Evolutionary conservation across 1,139 yeast species (phyloP).

Genomic region (Zygosaccharomyces sapae): DNA sequence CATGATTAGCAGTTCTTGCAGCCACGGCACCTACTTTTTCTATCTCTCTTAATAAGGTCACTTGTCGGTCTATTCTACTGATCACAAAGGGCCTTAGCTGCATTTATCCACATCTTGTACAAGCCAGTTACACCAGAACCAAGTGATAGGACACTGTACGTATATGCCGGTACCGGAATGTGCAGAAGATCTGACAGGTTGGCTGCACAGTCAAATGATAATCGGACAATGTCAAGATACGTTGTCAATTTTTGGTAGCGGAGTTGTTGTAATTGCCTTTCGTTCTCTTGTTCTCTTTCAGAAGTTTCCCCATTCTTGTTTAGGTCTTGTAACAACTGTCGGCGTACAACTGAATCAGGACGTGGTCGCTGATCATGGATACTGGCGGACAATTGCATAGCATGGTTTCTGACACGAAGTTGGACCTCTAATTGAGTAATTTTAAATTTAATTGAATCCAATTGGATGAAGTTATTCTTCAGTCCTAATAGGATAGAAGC

Average conservation of each 20-base stretch:
- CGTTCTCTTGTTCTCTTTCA: slow-evolving; percentile 17
- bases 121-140: slow-evolving; percentile 42
- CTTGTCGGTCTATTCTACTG: not conserved
- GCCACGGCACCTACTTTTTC: no score
- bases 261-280: slow-evolving; percentile 33
- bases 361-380: slow-evolving; percentile 14
- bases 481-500: slow-evolving; percentile 54
- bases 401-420: slow-evolving; percentile 35
- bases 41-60: no score
- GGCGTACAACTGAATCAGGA: slow-evolving; percentile 31
- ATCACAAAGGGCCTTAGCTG: slow-evolving; percentile 27
- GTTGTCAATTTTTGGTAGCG: slow-evolving; percentile 36
- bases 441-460: slow-evolving; percentile 42
- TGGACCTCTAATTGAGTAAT: slow-evolving; percentile 41
- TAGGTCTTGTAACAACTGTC: slow-evolving; percentile 35
- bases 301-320: slow-evolving; percentile 16
- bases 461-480: slow-evolving; percentile 44
- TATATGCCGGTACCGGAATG: slow-evolving; percentile 36
- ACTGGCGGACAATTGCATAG: slow-evolving; percentile 29
- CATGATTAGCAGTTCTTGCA: no score
- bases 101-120: slow-evolving; percentile 40
- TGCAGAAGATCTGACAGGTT: slow-evolving; percentile 44
- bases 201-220: slow-evolving; percentile 42
- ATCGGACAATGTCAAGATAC: slow-evolving; percentile 39
- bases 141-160: slow-evolving; percentile 34